phyloP scores from a whole-genome alignment of 1,284 basidiomycete genomes.

The Prillingera fragicola region DNA sequence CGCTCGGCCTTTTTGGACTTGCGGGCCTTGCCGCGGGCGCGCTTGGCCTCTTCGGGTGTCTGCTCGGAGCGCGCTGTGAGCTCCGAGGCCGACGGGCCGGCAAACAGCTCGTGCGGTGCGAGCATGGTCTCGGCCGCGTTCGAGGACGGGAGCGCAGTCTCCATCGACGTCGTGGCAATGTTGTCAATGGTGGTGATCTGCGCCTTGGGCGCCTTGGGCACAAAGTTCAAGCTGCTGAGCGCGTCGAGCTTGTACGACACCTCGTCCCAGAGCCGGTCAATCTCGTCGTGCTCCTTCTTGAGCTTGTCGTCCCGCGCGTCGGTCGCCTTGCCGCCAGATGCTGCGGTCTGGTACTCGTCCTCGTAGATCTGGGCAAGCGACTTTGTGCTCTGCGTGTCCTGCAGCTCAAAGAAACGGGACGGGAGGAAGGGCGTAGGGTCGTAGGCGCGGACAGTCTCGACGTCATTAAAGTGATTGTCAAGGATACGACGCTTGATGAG shows the following conservation, averaged over 20 bases:
- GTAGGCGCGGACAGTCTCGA: constrained; percentile 68
- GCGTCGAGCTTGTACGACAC: constrained; percentile 89
- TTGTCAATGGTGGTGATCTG: constrained; percentile 82
- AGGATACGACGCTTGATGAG: constrained; percentile 86
- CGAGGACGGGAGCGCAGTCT: constrained; percentile 82
- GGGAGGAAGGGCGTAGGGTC: constrained; percentile 87
- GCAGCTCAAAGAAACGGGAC: constrained; percentile 79
- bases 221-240: constrained; percentile 89
- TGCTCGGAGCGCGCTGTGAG: constrained; percentile 69
- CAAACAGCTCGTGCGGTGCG: constrained; percentile 88
- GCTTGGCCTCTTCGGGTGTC: constrained; percentile 76
- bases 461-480: constrained; percentile 83
- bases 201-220: constrained; percentile 93
- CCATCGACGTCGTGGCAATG: constrained; percentile 74
- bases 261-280: constrained; percentile 74
- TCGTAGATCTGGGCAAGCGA: constrained; percentile 96
- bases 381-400: constrained; percentile 79
- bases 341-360: constrained; percentile 73
- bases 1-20: constrained; percentile 69
- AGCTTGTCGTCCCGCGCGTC: constrained; percentile 87
- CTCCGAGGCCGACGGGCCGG: constrained; percentile 54
- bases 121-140: constrained; percentile 72
- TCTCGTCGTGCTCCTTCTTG: constrained; percentile 79
- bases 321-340: constrained; percentile 47
- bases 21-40: constrained; percentile 63